A percentile compares a stretch with the other conserved stretches of the same genome.
These are phyloP conservation scores for Komagataella mondaviorum DNA, from an alignment of 805 yeast species.

Conservation along the genomic window DNA sequence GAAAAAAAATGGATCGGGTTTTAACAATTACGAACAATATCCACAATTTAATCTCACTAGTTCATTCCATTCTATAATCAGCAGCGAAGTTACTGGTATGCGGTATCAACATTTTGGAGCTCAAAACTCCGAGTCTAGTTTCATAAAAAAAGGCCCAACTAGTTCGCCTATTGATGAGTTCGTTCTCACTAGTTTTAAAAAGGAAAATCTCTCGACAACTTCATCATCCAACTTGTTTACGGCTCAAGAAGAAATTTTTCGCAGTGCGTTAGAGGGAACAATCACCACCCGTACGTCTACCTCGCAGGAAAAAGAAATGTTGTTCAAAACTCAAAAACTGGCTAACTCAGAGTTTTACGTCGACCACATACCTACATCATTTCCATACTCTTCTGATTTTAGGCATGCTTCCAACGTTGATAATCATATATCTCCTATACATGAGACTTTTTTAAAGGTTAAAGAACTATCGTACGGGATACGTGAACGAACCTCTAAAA, in stretches of 20 bases:
- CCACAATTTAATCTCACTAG: neutral
- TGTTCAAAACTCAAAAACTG: neutral
- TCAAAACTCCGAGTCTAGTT: neutral
- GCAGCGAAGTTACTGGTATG: neutral
- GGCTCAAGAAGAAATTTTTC: neutral
- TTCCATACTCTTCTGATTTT: neutral
- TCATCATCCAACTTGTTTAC: neutral
- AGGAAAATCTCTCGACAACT: neutral
- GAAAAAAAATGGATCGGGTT: neutral
- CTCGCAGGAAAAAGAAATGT: neutral
- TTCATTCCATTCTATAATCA: neutral
- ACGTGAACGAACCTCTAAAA: neutral
- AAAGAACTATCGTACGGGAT: neutral
- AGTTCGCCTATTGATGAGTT: neutral
- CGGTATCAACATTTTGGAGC: neutral
- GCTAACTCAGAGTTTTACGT: neutral
- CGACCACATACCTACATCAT: neutral
- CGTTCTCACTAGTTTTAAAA: no score
- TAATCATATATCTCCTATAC: neutral
- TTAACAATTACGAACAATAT: neutral
- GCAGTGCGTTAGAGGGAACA: neutral
- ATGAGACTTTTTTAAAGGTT: neutral
- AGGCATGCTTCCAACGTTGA: neutral
- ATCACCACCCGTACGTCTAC: neutral
- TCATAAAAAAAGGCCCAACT: no score